Base-by-base conservation (phyloP, 768 basidiomycete species). In the Tylopilus plumbeoviolaceoides region DNA sequence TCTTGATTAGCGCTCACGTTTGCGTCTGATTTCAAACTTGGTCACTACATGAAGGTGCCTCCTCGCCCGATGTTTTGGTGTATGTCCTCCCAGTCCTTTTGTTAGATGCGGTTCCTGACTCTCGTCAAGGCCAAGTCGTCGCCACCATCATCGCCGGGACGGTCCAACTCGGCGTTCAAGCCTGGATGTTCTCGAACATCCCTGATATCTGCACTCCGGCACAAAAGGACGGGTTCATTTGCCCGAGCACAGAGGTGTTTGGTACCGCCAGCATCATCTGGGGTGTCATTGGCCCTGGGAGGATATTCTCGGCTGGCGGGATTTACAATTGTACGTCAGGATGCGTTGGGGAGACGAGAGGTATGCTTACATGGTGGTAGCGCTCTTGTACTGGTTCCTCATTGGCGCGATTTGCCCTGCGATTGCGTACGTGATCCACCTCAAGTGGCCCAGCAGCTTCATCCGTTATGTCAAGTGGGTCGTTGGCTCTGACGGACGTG, bases 261-360 rank as follows among this genome's bases (percentile, higher is more conserved):
- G 87, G 86, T 35, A 88, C 87, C 3, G 89, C 89, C 20, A 83
- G 81, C 53, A 79, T 91, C 56, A 78, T 91, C 56, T 90, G 84
- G 84, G 87, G 91, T 55, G 86, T 89, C 55, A 88, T 93, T 51
- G 89, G 90, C 1, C 90, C 90, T 7, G 73, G 70, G 28, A 75
- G 81, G n/a, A 77, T 83, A 63, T 91, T 88, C 75, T 86, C 81
- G 3, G 44, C 71, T n/a, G 87, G 86, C 12, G 79, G 81, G 63
- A 71, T 83, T n/a, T 86, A 85, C 67, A 77, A 78, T 53, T 74
- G 74, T 71, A 43, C 44, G 64, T 61, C 27, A 28, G 2, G 10
- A 27, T 35, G n/a, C n/a, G n/a, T n/a, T 23, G 2, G 5, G 17
- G 44, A 30, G 7, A 33, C 11, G 7, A 21, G 18, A 20, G 1